Base-by-base conservation (phyloP, 78 protist genomes). In the Cyanophora paradoxa region DNA sequence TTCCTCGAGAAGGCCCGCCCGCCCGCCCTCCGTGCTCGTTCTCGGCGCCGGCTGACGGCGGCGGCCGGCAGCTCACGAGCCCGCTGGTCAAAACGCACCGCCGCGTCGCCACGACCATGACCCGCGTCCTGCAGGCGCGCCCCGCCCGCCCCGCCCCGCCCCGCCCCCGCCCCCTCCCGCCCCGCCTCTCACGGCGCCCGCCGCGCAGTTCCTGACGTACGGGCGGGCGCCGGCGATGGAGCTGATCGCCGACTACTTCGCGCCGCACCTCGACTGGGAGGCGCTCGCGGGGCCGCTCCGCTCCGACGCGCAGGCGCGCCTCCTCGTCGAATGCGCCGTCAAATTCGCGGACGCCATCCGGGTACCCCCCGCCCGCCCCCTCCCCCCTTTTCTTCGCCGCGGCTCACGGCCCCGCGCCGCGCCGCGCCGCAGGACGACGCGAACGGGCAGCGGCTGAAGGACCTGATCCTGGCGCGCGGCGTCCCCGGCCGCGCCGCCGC, bases 171-270 rank as follows among this genome's bases (percentile, higher is more conserved):
- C n/a, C n/a, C n/a, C n/a, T n/a, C n/a, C n/a, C n/a, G n/a, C n/a
- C n/a, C n/a, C n/a, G n/a, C n/a, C n/a, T n/a, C n/a, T n/a, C n/a
- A n/a, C n/a, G n/a, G n/a, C n/a, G n/a, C n/a, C n/a, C n/a, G n/a
- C n/a, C n/a, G n/a, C n/a, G n/a, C n/a, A 83, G 16, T 77, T 85
- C 74, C 72, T 85, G 28, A 81, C 90, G 42, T 82, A 72, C 58
- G 84, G 88, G n/a, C 72, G 67, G 39, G 26, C 1, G 16, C 59
- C 22, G 8, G 31, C 40, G 24, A 67, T 73, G 74, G 40, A 58
- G 20, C 56, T 20, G 20, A 39, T 84, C 0, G 73, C 68, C 0
- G 78, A 41, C 57, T 72, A 72, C 42, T 83, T 83, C 34, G 14
- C 36, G 3, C 48, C 42, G 0, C 66, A 1, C 14, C 44, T 74